A percentile compares a stretch with the other conserved stretches of the same genome.
Conservation (phyloP, 2,329 filamentous ascomycete genomes). For the Ceratocystiopsis brevicomis region DNA sequence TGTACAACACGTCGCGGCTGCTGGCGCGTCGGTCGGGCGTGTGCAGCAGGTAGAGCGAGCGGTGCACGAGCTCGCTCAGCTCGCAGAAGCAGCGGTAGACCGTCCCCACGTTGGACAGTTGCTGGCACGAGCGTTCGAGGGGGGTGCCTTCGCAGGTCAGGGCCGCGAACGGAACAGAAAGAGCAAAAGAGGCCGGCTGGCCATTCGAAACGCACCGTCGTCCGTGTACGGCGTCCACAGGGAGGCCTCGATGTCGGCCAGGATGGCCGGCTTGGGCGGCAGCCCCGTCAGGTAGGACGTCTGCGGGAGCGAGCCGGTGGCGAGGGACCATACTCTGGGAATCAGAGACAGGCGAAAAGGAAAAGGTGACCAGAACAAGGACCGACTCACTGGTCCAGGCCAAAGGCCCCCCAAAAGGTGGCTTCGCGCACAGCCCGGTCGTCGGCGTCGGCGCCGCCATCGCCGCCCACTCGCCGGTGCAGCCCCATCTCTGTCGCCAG, state of each 20-base stretch:
- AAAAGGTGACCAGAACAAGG: not conserved
- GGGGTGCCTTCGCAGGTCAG: no score
- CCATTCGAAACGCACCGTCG: conserved; percentile 29
- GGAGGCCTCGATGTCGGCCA: conserved; percentile 39
- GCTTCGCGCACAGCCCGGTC: conserved; percentile 38
- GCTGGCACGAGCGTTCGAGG: conserved; percentile 35
- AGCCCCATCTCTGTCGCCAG: conserved; percentile 55
- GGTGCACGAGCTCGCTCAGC: conserved; percentile 54
- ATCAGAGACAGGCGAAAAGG: not conserved
- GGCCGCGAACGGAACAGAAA: no score
- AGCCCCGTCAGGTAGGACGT: conserved; percentile 37
- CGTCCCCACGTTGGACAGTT: conserved; percentile 48
- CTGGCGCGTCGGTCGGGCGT: conserved; percentile 48
- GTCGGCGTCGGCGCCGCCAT: conserved; percentile 28
- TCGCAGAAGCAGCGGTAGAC: conserved; percentile 52
- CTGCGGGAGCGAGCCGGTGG: conserved; percentile 41
- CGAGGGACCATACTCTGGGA: conserved; percentile 43
- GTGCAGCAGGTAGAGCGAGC: conserved; percentile 53
- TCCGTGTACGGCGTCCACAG: conserved; percentile 40
- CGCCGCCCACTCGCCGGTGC: conserved; percentile 34
- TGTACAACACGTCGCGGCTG: conserved; percentile 40
- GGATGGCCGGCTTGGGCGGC: conserved; percentile 39
- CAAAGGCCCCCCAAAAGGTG: conserved; percentile 44
- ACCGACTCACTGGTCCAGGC: conserved; percentile 41
- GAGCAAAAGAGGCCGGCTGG: no score